These are phyloP conservation scores for Wickerhamomyces sydowiorum DNA, from an alignment of 805 yeast species.

Conservation along the genomic window DNA sequence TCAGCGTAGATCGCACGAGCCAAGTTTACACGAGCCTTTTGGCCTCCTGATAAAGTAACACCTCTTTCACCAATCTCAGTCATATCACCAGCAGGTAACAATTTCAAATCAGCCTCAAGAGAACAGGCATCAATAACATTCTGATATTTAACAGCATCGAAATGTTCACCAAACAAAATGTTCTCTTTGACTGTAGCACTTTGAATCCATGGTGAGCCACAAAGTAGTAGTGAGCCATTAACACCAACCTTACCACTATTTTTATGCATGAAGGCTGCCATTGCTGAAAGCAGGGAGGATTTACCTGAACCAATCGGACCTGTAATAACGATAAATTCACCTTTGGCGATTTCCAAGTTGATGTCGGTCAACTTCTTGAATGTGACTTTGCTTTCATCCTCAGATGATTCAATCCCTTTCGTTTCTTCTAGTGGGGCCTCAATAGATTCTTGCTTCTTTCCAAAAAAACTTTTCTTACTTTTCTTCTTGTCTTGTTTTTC, in stretches of 20 bases:
- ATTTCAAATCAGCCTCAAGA: slow-evolving; percentile 48
- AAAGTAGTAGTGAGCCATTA: neutral
- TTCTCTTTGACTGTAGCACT: slow-evolving; percentile 66
- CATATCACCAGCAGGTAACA: slow-evolving; percentile 59
- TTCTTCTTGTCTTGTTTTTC: neutral
- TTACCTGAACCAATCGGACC: slow-evolving; percentile 77
- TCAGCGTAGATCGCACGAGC: slow-evolving; percentile 66
- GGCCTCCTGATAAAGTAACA: slow-evolving; percentile 56
- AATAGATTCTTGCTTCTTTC: neutral
- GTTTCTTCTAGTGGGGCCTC: too few relatives aligned
- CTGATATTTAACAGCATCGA: slow-evolving; percentile 42
- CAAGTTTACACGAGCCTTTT: slow-evolving; percentile 32
- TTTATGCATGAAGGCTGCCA: neutral
- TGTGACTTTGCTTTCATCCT: slow-evolving; percentile 10
- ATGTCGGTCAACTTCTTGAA: slow-evolving; percentile 26
- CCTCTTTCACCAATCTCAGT: slow-evolving; percentile 77
- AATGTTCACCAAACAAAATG: slow-evolving; percentile 49
- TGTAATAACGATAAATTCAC: slow-evolving; percentile 40
- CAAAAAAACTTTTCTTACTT: neutral
- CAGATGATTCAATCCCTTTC: slow-evolving; percentile 22
- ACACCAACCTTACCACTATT: neutral
- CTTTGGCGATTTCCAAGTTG: slow-evolving; percentile 23
- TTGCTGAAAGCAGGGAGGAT: slow-evolving; percentile 41
- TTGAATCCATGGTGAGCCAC: slow-evolving; percentile 59
- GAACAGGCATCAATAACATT: slow-evolving; percentile 56